Evolutionary conservation across 257 asterid species (phyloP).

Genomic region (Solanum sejunctum): DNA sequence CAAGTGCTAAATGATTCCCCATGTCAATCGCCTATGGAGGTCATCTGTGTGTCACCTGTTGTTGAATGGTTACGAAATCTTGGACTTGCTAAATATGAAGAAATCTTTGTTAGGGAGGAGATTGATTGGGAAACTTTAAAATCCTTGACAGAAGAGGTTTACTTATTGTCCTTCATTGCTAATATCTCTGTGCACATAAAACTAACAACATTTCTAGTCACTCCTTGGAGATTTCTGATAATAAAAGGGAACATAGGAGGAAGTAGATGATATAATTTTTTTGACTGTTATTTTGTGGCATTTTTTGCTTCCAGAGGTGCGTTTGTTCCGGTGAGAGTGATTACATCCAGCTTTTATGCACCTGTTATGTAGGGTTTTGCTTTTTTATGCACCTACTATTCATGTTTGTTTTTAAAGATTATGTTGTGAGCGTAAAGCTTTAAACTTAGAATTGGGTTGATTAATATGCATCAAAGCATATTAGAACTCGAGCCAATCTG

Average conservation of each 20-base stretch:
- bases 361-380: neutral
- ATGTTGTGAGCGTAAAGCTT: neutral
- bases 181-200: neutral
- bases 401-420: neutral
- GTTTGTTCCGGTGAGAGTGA: neutral
- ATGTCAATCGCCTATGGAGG: constrained; percentile 20
- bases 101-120: constrained; percentile 56
- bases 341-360: neutral
- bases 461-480: neutral
- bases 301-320: neutral
- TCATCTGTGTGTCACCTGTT: constrained; percentile 35
- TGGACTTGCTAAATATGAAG: constrained; percentile 78
- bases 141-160: constrained; percentile 85
- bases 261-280: neutral
- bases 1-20: constrained; percentile 64
- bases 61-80: constrained; percentile 59
- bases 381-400: neutral
- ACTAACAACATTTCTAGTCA: neutral
- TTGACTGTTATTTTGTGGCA: neutral
- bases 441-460: neutral
- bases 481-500: neutral
- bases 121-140: constrained; percentile 77
- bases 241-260: neutral
- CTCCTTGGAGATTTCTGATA: neutral
- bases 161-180: neutral